Evolutionary conservation across 768 basidiomycete species (phyloP).

Genomic region (Collybia sordida): DNA sequence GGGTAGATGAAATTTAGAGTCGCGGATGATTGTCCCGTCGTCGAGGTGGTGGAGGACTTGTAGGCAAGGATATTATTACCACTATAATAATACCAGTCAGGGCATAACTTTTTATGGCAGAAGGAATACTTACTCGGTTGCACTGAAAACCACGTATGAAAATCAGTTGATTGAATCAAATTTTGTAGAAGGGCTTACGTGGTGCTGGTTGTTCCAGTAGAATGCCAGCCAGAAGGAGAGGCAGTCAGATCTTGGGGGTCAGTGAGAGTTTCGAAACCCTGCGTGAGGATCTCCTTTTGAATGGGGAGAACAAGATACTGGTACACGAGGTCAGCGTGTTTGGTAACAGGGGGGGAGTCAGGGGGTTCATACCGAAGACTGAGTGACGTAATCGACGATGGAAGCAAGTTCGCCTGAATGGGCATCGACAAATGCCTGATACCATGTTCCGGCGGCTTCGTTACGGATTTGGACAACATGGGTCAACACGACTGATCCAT

Average conservation of each 20-base stretch:
- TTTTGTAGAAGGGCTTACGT: constrained; percentile 15
- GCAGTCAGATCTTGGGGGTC: constrained; percentile 46
- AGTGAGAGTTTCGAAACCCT: constrained; percentile 44
- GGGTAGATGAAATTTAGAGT: constrained; percentile 38
- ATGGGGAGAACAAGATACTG: constrained; percentile 48
- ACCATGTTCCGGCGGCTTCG: constrained; percentile 41
- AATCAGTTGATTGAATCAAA: constrained; percentile 3
- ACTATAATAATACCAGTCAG: constrained; percentile 10
- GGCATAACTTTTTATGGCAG: background rate
- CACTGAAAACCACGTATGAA: constrained; percentile 1
- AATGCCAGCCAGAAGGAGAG: constrained; percentile 45
- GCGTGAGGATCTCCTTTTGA: constrained; percentile 40
- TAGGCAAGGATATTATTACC: constrained; percentile 35
- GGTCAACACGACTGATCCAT: constrained; percentile 36
- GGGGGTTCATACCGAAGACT: constrained; percentile 39
- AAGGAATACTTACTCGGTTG: background rate
- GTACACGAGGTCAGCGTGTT: background rate
- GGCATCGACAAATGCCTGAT: constrained; percentile 59
- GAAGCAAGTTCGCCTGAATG: constrained; percentile 48
- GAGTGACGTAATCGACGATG: constrained; percentile 51
- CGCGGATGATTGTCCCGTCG: constrained; percentile 34
- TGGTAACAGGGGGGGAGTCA: constrained; percentile 13
- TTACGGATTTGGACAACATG: constrained; percentile 38
- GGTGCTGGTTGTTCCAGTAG: constrained; percentile 22
- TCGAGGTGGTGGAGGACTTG: constrained; percentile 23